Evolutionary conservation across 2,329 filamentous ascomycete species (phyloP), one percentile per base, ranked within the genome.

Genomic region (Fusarium globosum): DNA sequence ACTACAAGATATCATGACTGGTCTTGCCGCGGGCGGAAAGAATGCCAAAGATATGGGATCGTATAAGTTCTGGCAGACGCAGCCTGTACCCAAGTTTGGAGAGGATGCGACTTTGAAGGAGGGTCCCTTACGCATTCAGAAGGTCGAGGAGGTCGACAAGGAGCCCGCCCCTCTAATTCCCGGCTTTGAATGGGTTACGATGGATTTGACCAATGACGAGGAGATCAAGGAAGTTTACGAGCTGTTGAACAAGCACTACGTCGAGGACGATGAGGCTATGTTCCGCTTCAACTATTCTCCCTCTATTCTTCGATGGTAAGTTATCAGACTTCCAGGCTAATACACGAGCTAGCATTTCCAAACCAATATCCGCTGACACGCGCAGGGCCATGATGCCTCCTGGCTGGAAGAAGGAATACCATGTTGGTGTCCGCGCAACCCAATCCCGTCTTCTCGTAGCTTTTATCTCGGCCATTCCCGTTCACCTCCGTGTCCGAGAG

Each of bases 11-110:
- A 89, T 94, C 79, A 89, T 94, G 88, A 93, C 92, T 2, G 92
- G 92, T 0, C 83, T 94, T 78, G 92, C 95, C 21, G 87, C 94
- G 13, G 91, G 90, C 70, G 93, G 93, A 63, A 97, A 96, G 87
- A 97, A 97, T 79, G 92, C 91, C 77, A 98, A 97, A 86, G 95
- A 98, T 80, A 97, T 98, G 94, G 95, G 92, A 12, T 94, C 92
- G 66, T 98, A 98, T 88, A 98, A 97, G 84, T 99, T 99, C 86
- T 99, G 96, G 96, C 92, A 94, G 82, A 99, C 96, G 52, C 96
- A 99, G 83, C 96, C 96, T 2, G 96, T 99, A 67, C 93, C 94
- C 57, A 92, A 92, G 79, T 97, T 98, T 79, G 92, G 89, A 78
- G 86, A 91, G 81, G 82, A 86, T 67, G 77, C 79, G 20, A 83